Conservation (phyloP, 2,329 filamentous ascomycete species). For the Alternaria hordeiaustralica region DNA sequence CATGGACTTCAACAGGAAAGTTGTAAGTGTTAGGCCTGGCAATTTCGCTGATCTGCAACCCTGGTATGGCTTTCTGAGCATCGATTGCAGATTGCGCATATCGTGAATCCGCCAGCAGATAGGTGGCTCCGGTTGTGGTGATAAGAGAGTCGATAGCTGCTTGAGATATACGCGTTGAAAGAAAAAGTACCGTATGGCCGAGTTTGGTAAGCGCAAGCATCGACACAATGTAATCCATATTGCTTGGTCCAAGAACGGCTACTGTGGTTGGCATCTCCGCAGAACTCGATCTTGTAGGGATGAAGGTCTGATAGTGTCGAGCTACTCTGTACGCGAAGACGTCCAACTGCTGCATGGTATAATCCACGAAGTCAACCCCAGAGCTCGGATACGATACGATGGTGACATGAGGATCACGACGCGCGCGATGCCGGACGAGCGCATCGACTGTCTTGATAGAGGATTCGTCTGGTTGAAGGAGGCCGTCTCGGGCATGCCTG, state of each 20-base stretch:
- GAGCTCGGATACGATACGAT: constrained; percentile 55
- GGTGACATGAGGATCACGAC: constrained; percentile 42
- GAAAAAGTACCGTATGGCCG: constrained; percentile 62
- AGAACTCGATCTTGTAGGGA: constrained; percentile 24
- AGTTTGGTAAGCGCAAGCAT: constrained; percentile 63
- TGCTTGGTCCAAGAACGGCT: constrained; percentile 61
- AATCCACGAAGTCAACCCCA: constrained; percentile 56
- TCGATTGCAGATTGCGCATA: constrained; percentile 44
- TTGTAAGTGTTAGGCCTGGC: constrained; percentile 18
- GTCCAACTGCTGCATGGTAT: constrained; percentile 56
- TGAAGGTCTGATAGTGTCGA: constrained; percentile 28
- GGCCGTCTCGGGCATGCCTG: neutral
- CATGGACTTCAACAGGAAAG: constrained; percentile 33
- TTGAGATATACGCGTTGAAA: constrained; percentile 61
- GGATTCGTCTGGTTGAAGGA: neutral
- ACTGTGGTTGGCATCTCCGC: constrained; percentile 41
- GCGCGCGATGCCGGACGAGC: constrained; percentile 49
- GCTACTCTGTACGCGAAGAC: constrained; percentile 43
- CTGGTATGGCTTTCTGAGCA: constrained; percentile 14
- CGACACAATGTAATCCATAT: constrained; percentile 62
- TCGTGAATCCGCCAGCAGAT: constrained; percentile 29
- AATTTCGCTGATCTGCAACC: constrained; percentile 21
- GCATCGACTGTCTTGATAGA: constrained; percentile 47
- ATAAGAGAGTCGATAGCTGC: constrained; percentile 58
- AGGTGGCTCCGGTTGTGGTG: constrained; percentile 28